Percentiles rank a stretch among this genome's conserved stretches.
Conservation (phyloP, 208 protist genomes). For the Leishmania turanica region DNA sequence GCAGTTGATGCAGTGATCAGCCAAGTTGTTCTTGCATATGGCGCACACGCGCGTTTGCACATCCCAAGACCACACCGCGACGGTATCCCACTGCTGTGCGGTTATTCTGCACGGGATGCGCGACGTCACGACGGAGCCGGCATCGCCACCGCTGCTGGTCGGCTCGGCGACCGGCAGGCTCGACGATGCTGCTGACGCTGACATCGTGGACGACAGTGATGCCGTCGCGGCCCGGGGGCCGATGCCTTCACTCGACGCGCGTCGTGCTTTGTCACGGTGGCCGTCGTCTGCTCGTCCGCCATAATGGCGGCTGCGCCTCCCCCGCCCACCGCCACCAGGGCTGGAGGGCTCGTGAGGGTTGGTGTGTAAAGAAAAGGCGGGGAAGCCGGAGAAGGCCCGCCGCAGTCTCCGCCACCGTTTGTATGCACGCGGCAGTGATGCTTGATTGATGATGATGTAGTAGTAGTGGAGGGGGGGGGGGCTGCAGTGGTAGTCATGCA, state of each 20-base stretch:
- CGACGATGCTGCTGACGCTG: not conserved
- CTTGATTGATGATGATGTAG: not conserved
- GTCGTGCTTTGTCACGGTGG: not conserved
- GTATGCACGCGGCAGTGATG: not conserved
- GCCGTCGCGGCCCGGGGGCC: not conserved
- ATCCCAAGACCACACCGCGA: constrained; percentile 97
- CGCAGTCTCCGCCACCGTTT: not conserved
- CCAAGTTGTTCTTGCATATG: constrained; percentile 97
- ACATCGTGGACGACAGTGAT: not conserved
- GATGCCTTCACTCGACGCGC: not conserved
- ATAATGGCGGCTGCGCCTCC: not conserved
- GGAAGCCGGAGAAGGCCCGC: not conserved
- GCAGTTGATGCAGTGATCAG: constrained; percentile 97
- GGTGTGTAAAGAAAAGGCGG: not conserved
- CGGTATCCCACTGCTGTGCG: constrained; percentile 96
- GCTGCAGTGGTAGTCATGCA: not conserved
- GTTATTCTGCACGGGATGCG: constrained; percentile 34
- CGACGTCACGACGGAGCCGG: not conserved
- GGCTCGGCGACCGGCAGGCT: not conserved
- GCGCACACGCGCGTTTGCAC: constrained; percentile 96
- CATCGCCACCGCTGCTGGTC: not conserved
- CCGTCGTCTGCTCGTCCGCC: not conserved
- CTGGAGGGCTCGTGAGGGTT: not conserved
- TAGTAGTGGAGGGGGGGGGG: not conserved
- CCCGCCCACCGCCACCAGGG: no score